Evolutionary conservation across 441 rosid genomes (phyloP).

Genomic region (Omphalea diandra): DNA sequence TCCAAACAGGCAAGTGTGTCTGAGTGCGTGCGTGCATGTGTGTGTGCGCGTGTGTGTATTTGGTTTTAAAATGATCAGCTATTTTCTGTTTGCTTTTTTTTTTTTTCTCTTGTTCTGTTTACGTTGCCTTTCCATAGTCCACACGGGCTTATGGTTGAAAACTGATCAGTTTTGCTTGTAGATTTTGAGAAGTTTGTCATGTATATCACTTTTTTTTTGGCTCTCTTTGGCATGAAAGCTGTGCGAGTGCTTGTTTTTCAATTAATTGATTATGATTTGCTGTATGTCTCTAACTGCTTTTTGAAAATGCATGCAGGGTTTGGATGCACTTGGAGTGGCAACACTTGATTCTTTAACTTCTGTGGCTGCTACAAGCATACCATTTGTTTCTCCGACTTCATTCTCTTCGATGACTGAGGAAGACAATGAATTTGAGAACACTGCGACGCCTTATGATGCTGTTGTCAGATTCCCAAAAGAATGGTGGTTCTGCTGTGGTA

Average conservation of each 20-base stretch:
- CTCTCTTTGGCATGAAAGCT: neutral
- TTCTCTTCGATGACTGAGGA: slow-evolving; percentile 63
- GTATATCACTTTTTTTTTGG: neutral
- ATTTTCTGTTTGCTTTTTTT: no score
- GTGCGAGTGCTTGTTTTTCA: neutral
- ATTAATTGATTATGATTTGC: slow-evolving; percentile 3
- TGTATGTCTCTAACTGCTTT: slow-evolving; percentile 18
- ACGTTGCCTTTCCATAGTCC: no score
- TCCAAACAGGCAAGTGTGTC: neutral
- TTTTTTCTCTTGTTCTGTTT: no score
- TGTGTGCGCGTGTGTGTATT: no score
- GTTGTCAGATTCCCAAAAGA: slow-evolving; percentile 51
- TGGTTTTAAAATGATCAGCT: no score
- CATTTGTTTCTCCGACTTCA: slow-evolving; percentile 45
- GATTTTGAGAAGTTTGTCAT: neutral
- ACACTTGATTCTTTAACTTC: slow-evolving; percentile 63
- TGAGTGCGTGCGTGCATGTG: no score
- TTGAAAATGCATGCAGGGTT: slow-evolving; percentile 52
- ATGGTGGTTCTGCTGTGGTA: slow-evolving; percentile 40
- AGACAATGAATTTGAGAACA: slow-evolving; percentile 73
- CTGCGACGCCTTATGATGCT: slow-evolving; percentile 63
- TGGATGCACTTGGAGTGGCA: slow-evolving; percentile 91
- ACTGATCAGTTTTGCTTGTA: no score
- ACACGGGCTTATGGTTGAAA: neutral
- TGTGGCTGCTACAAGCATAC: slow-evolving; percentile 41